Base-by-base conservation (phyloP, 441 rosid genomes). In the Raphanus hybrid region DNA sequence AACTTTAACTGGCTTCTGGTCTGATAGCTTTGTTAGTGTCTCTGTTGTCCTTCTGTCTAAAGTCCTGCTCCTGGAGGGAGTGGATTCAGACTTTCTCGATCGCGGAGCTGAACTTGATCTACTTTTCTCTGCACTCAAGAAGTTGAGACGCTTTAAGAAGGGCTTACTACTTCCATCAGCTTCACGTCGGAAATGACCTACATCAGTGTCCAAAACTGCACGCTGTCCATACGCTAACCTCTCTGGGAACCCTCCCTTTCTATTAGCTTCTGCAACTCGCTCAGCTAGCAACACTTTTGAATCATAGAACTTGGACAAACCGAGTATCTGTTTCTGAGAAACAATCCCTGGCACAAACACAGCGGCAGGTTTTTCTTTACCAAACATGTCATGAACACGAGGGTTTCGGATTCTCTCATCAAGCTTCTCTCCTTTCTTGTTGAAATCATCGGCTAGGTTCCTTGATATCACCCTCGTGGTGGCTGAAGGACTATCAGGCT, bases 301-400 rank as follows among this genome's bases (percentile, higher is more conserved):
- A 71, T 85, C 84, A 12, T 83, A 81, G 76, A 76, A 61, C 73
- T 77, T 82, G 67, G 88, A 57, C 68, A 76, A 76, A 66, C 82
- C 84, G 15, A 88, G 74, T 39, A 77, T 61, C 58, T 80, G 79
- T 34, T 62, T 77, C 65, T 73, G 73, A 41, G 86, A 80, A 61
- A 74, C 79, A 76, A 84, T 84, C 73, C 81, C 85, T 14, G 90
- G 90, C 76, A 82, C 71, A 73, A 85, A 87, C 62, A 85, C 79
- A 69, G 85, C 81, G 12, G 83, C 81, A 60, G 86, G 81, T 41
- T 87, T 84, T 37, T 71, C 79, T 69, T 84, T 86, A 15, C 81
- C 74, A 73, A 77, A 72, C 48, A 78, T 68, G 69, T 83, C 82
- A 52, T 83, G 84, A 52, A 66, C 84, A 67, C 67, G 65, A 65